Conservation (phyloP, 106 monocot species). For the Dendrobium chrysotoxum region DNA sequence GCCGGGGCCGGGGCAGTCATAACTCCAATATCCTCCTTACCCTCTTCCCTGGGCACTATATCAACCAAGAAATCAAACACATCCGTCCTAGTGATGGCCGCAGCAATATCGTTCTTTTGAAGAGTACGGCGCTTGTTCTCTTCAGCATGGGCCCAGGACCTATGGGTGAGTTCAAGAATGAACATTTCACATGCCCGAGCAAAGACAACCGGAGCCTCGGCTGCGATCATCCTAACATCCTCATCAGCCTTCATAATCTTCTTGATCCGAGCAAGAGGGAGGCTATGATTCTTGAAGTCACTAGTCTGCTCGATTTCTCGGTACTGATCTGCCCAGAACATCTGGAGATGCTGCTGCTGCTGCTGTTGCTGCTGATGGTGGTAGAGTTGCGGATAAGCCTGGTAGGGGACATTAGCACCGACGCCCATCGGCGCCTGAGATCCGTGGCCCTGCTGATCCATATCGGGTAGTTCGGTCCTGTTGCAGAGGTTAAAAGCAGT, state of each 20-base stretch:
- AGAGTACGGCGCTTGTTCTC: conserved; percentile 44
- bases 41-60: conserved; percentile 41
- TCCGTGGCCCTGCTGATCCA: conserved; percentile 34
- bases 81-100: conserved; percentile 39
- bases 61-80: conserved; percentile 46
- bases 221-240: conserved; percentile 74
- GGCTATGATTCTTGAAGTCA: conserved; percentile 73
- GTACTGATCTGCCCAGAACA: conserved; percentile 72
- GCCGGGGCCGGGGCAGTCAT: conserved; percentile 3
- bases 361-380: conserved; percentile 41
- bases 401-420: conserved; percentile 15
- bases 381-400: conserved; percentile 32
- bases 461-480: background rate
- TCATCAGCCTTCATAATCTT: conserved; percentile 89
- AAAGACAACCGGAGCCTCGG: conserved; percentile 71
- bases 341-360: conserved; percentile 42
- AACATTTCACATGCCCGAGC: conserved; percentile 44
- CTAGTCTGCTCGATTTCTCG: conserved; percentile 65
- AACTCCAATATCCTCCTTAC: conserved; percentile 17
- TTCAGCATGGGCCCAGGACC: conserved; percentile 39
- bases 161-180: conserved; percentile 38
- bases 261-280: conserved; percentile 69
- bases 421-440: conserved; percentile 33
- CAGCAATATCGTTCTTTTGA: conserved; percentile 49
- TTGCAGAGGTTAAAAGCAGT: background rate